Base-by-base conservation (phyloP, 768 basidiomycete species). In the Leccinum incarnatum region DNA sequence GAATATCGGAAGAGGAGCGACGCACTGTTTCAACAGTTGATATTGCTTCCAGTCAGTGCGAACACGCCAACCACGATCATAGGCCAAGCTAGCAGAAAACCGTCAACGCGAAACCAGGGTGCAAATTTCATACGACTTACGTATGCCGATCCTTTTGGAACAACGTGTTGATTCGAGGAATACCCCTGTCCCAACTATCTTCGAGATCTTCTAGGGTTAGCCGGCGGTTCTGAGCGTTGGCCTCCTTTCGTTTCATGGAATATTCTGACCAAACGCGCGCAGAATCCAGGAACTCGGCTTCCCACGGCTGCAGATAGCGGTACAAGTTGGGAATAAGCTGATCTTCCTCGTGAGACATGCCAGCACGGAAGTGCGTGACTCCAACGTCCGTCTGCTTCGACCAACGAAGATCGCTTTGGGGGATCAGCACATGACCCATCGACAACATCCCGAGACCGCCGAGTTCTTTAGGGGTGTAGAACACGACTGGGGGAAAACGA, bases 261-360 rank as follows among this genome's bases (percentile, higher is more conserved):
- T 99, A 99, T 74, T 99, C 97, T 0, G 89, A 93, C 97, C 97
- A 99, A 42, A 99, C 97, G 66, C 97, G 93, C 42, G 95, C 95
- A 2, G 95, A 98, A 70, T 99, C 97, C 59, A 97, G 73, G 79
- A 99, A 98, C 72, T 98, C 95, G 1, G 95, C 92, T 71, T 96
- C 93, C 95, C 95, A 98, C 10, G 95, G 95, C 66, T 96, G 93
- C 12, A 97, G 81, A 73, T 98, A 96, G 63, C 97, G 91, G 77
- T 96, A 96, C 76, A 99, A 72, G 74, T 98, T 98, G 51, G 96
- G 96, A 69, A 98, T 98, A 30, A 98, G 82, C 68, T 95, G 91
- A 67, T 93, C 93, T 67, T 94, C 92, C 69, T 94, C 92, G 57
- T 95, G 93, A 12, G 91, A 90, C 96, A 98, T 97, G 70, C 97